These are phyloP conservation scores for Tulasnella sp. DNA, from an alignment of 768 basidiomycete species.

Conservation along the genomic window DNA sequence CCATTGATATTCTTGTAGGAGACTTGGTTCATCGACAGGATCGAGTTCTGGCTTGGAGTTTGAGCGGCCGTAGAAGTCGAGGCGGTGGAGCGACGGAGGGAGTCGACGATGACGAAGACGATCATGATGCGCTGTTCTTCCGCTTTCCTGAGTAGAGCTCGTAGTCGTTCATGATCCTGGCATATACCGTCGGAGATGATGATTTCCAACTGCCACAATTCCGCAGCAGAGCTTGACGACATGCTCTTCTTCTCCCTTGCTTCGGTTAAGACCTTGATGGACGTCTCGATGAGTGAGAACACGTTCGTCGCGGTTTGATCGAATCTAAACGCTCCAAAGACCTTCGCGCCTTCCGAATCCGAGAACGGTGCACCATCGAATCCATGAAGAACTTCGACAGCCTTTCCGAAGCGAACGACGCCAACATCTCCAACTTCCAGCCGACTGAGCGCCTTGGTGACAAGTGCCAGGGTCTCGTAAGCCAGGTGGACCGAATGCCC, in stretches of 20 bases:
- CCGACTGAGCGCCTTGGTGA: conserved; percentile 82
- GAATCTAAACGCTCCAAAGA: conserved; percentile 84
- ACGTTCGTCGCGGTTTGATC: conserved; percentile 87
- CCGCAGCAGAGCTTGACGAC: conserved; percentile 60
- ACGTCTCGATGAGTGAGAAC: conserved; percentile 72
- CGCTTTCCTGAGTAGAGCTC: conserved; percentile 74
- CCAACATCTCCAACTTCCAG: conserved; percentile 95
- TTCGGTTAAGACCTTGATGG: conserved; percentile 65
- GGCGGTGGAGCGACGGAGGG: conserved; percentile 53
- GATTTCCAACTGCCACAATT: conserved; percentile 96
- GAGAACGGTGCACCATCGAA: conserved; percentile 75
- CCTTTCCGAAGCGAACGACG: conserved; percentile 84
- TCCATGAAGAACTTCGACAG: conserved; percentile 81
- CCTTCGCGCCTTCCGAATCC: conserved; percentile 71
- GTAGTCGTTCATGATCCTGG: conserved; percentile 85
- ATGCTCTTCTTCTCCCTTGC: conserved; percentile 64
- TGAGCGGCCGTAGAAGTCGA: conserved; percentile 27
- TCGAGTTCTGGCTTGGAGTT: conserved; percentile 56
- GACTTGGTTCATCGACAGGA: conserved; percentile 88
- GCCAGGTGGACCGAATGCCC: conserved; percentile 89
- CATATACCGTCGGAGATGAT: conserved; percentile 99
- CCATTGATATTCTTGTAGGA: conserved; percentile 79
- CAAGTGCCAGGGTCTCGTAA: conserved; percentile 87
- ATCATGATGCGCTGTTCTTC: conserved; percentile 90
- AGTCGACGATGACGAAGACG: conserved; percentile 93